phyloP scores from a whole-genome alignment of 176 grass and related monocot genomes.

The Tillandsia leiboldiana region DNA sequence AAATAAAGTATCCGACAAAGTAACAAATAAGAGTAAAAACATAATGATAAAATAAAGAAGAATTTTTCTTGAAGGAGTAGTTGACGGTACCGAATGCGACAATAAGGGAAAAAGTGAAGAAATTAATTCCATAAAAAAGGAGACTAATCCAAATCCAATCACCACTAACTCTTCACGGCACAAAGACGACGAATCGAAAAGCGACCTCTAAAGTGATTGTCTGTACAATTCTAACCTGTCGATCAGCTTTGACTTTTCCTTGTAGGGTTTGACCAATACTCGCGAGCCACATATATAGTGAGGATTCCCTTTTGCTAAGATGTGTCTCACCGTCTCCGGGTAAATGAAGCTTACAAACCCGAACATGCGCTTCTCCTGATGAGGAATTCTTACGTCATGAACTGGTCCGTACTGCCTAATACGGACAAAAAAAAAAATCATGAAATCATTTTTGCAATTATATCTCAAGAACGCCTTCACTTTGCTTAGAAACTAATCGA shows the following conservation, averaged over 20 bases:
- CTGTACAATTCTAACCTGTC: background rate
- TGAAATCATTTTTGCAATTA: background rate
- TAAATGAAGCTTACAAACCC: conserved; percentile 58
- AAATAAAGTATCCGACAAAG: too few relatives aligned
- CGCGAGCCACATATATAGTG: conserved; percentile 39
- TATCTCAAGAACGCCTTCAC: background rate
- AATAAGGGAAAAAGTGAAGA: too few relatives aligned
- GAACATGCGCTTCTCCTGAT: conserved; percentile 24
- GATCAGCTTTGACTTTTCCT: conserved; percentile 26
- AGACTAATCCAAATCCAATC: background rate
- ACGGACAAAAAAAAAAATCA: conserved; percentile 4
- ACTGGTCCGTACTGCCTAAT: conserved; percentile 48
- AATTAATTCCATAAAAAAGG: too few relatives aligned
- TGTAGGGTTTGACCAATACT: conserved; percentile 31
- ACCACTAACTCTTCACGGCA: background rate
- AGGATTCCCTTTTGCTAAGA: conserved; percentile 36
- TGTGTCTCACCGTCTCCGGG: conserved; percentile 25
- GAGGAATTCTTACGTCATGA: conserved; percentile 32
- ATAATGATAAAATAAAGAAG: too few relatives aligned
- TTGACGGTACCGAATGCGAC: too few relatives aligned
- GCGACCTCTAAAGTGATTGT: background rate
- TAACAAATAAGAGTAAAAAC: too few relatives aligned
- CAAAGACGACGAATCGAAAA: background rate
- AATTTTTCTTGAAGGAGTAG: too few relatives aligned
- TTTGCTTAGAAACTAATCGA: background rate